Percentiles rank a stretch among this genome's conserved stretches.
These are phyloP conservation scores for Podaxis sp. DNA, from an alignment of 768 basidiomycete genomes.

Conservation along the genomic window DNA sequence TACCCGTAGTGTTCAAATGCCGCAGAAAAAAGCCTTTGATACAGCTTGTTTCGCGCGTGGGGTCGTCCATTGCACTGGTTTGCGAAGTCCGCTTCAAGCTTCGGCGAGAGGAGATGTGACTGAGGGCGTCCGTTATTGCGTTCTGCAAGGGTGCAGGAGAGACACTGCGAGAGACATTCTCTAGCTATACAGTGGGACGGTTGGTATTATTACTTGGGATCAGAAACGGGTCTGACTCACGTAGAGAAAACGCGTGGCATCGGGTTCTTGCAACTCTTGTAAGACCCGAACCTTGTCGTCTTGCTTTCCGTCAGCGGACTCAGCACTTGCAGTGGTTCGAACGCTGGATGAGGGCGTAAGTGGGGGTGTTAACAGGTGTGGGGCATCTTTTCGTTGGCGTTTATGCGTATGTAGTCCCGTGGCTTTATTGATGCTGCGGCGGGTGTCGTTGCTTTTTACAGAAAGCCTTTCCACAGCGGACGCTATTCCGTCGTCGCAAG, in stretches of 20 bases:
- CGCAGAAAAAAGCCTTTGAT: slow-evolving; percentile 61
- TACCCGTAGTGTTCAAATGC: slow-evolving; percentile 48
- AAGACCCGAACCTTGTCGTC: slow-evolving; percentile 15
- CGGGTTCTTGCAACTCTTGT: slow-evolving; percentile 21
- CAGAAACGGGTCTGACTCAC: slow-evolving; percentile 23
- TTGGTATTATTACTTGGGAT: not conserved
- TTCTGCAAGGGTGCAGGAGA: slow-evolving; percentile 26
- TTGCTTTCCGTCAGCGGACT: slow-evolving; percentile 23
- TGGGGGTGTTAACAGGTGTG: slow-evolving; percentile 60
- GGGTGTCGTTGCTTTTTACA: slow-evolving; percentile 17
- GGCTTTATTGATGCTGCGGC: slow-evolving; percentile 6
- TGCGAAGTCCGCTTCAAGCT: not conserved
- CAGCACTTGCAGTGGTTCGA: slow-evolving; percentile 35
- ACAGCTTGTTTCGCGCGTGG: slow-evolving; percentile 15
- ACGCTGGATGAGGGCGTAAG: slow-evolving; percentile 67
- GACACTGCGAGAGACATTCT: slow-evolving; percentile 34
- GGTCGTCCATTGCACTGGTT: not conserved
- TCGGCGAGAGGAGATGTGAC: slow-evolving; percentile 14
- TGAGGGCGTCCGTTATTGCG: slow-evolving; percentile 27
- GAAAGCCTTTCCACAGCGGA: slow-evolving; percentile 22
- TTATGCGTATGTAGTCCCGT: slow-evolving; percentile 24
- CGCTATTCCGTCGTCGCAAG: slow-evolving; percentile 24
- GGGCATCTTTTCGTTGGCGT: slow-evolving; percentile 33
- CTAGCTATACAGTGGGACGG: slow-evolving; percentile 25
- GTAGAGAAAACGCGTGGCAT: slow-evolving; percentile 35